Base-by-base conservation (phyloP, 2,329 filamentous ascomycete genomes). In the Colletotrichum tofieldiae region DNA sequence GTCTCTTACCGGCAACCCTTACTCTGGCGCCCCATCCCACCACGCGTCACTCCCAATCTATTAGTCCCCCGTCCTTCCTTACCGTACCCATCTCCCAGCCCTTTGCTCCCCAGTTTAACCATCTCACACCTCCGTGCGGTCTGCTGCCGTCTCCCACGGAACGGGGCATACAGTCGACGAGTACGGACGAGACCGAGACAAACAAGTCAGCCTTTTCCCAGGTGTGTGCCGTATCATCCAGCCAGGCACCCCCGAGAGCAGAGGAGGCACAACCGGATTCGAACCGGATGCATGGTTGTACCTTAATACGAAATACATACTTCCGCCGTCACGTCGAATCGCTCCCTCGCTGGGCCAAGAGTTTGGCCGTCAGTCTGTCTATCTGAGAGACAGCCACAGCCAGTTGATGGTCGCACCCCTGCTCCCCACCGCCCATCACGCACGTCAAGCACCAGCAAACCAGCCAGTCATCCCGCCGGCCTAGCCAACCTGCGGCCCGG, bases 401-500 rank as follows among this genome's bases (percentile, higher is more conserved):
- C 60, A 51, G 56, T 73, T 71, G 71, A 73, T 49, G 60, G 62
- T 71, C 23, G 41, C 45, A 73, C 61, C 71, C 71, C 61, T 73
- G 71, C 52, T 51, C 71, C 61, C 67, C 71, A 67, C 71, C 49
- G 67, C 54, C 45, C 66, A 73, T 71, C 71, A 73, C 71, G 49
- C 71, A 71, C 66, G 67, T 71, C 67, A 71, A 65, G 23, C 47
- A 71, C 35, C 67, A 71, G 23, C 61, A 70, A 61, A 49, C 59
- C 59, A 71, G 56, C 65, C 65, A 72, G 69, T 60, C 65, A 60
- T 64, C 43, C 64, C 23, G 41, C 68, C 68, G 63, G 64, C 56
- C 51, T 39, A 52, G 45, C 65, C 58, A 51, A 47, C 59, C 59
- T 60, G 59, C 65, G 37, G 58, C 45, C 69, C 59, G 37, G 69